Base-by-base conservation (phyloP, 179 eudicot genomes). In the Heliamphora pulchella region DNA sequence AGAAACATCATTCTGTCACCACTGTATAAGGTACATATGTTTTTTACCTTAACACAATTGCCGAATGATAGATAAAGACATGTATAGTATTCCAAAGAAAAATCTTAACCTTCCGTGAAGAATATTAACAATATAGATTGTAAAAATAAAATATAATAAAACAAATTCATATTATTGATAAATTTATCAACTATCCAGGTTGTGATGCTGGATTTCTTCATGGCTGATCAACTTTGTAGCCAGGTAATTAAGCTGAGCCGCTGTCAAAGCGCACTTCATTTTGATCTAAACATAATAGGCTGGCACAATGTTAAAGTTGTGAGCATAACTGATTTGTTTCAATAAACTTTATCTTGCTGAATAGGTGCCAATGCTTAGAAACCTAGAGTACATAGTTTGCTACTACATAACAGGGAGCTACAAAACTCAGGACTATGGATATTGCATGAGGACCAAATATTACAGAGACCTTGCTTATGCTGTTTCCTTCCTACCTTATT, bases 161-260 rank as follows among this genome's bases (percentile, higher is more conserved):
- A n/a, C n/a, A n/a, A n/a, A n/a, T n/a, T n/a, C n/a, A n/a, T n/a
- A n/a, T n/a, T n/a, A n/a, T n/a, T 79, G 57, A 58, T 71, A 70
- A 71, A 18, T 53, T 67, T 20, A 6, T 14, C 17, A 5, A 0
- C 46, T 39, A 43, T 78, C 31, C 82, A 91, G 95, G 99, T 96
- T 83, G 92, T 85, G 43, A 94, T 94, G 99, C 85, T 96, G 65
- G 98, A 96, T 82, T 96, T 96, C 82, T 96, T 96, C 94, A 93
- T 96, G 98, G 99, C 99, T 80, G 99, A 96, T 88, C 99, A 96
- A 81, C 92, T 96, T 74, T 94, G 98, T 78, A 96, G 99, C 85
- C 99, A 96, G 93, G 99, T 94, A 88, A 74, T n/a, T 89, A 83
- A 79, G n/a, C 65, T 67, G n/a, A 68, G 43, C n/a, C 72, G 4